Evolutionary conservation across 768 basidiomycete genomes (phyloP).

Genomic region (Strobilomyces confusus): DNA sequence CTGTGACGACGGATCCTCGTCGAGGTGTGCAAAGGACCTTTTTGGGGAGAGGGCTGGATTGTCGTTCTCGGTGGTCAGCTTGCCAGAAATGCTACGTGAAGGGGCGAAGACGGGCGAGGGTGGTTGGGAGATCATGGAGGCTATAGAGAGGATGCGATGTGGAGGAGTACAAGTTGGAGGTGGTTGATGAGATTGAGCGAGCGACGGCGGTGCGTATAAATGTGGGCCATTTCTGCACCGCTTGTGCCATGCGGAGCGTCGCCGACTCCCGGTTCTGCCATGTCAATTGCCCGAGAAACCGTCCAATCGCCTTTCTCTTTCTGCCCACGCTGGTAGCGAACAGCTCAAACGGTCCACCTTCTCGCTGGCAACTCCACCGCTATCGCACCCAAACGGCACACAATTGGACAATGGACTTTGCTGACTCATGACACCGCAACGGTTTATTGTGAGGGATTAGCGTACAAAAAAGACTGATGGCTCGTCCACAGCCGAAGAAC

Average conservation of each 20-base stretch:
- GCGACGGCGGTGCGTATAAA: constrained; percentile 22
- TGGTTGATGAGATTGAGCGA: constrained; percentile 12
- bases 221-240: constrained; percentile 25
- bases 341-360: constrained; percentile 8
- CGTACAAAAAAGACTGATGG: not conserved
- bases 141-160: constrained; percentile 3
- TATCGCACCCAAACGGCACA: not conserved
- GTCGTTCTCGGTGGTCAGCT: constrained; percentile 9
- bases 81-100: not conserved
- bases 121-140: constrained; percentile 21
- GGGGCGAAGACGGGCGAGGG: constrained; percentile 5
- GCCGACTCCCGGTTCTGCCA: constrained; percentile 5
- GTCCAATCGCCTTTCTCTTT: not conserved
- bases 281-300: constrained; percentile 3
- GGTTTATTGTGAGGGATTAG: constrained; percentile 7
- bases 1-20: constrained; percentile 11
- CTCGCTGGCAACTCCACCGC: constrained; percentile 1
- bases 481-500: not conserved
- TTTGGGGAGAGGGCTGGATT: constrained; percentile 17
- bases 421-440: constrained; percentile 13
- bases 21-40: constrained; percentile 17
- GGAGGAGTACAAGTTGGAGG: constrained; percentile 3
- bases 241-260: constrained; percentile 19
- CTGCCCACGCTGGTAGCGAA: not conserved
- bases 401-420: constrained; percentile 12